Evolutionary conservation across 2,329 filamentous ascomycete genomes (phyloP).

Genomic region (Proliferodiscus dingleyae): DNA sequence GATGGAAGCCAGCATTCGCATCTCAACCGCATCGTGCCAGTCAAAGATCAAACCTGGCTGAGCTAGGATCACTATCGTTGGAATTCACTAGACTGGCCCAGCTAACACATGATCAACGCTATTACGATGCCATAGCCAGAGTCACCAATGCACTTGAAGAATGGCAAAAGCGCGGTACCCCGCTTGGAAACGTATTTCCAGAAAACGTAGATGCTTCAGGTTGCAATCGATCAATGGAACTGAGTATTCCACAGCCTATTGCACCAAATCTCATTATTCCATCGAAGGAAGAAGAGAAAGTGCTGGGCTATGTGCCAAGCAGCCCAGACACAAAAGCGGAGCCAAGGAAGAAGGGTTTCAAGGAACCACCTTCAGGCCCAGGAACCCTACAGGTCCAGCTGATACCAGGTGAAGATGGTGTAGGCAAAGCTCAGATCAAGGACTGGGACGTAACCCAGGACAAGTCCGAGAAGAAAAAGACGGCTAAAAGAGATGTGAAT

Average conservation of each 20-base stretch:
- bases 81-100: constrained; percentile 89
- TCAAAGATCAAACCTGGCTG: constrained; percentile 49
- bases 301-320: constrained; percentile 29
- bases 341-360: constrained; percentile 17
- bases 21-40: constrained; percentile 60
- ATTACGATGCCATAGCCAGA: constrained; percentile 84
- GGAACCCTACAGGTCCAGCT: constrained; percentile 28
- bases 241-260: constrained; percentile 9
- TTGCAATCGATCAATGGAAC: constrained; percentile 48
- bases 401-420: constrained; percentile 23
- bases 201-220: constrained; percentile 72
- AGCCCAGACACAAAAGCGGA: constrained; percentile 16
- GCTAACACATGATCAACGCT: constrained; percentile 73
- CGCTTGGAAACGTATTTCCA: constrained; percentile 78
- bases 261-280: not conserved
- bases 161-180: constrained; percentile 62
- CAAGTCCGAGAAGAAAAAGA: constrained; percentile 9
- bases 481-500: constrained; percentile 12
- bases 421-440: constrained; percentile 21
- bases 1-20: constrained; percentile 64
- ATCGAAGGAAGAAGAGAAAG: constrained; percentile 13
- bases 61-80: constrained; percentile 66
- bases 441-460: constrained; percentile 20
- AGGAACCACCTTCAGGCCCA: constrained; percentile 4
- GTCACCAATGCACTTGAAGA: constrained; percentile 76